Evolutionary conservation across 495 filamentous ascomycete genomes (phyloP).

Genomic region (Elaphomyces granulatus): DNA sequence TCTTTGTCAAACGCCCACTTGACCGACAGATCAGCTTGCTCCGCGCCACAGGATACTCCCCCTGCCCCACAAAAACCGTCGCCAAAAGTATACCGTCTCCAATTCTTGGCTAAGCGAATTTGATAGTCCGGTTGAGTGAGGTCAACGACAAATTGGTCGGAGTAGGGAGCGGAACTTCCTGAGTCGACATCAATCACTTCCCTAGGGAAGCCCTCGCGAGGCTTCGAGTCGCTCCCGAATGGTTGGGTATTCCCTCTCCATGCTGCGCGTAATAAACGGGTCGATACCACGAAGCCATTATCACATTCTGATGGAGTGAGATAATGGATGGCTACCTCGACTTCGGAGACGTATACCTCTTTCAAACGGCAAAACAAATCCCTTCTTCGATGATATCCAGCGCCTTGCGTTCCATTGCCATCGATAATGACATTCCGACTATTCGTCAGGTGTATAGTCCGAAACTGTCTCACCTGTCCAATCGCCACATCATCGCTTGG

Average conservation of each 20-base stretch:
- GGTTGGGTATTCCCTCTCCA: constrained; percentile 21
- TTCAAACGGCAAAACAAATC: constrained; percentile 22
- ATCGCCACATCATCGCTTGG: constrained; percentile 9
- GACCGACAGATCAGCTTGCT: constrained; percentile 42
- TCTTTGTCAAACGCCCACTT: constrained; percentile 51
- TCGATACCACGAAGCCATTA: constrained; percentile 1
- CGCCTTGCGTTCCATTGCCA: background rate
- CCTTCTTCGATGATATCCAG: constrained; percentile 1
- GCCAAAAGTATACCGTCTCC: constrained; percentile 44
- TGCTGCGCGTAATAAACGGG: constrained; percentile 10
- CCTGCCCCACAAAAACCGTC: constrained; percentile 70
- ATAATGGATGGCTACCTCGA: constrained; percentile 17
- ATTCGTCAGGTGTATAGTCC: constrained; percentile 22
- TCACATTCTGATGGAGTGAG: constrained; percentile 17
- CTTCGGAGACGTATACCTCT: constrained; percentile 1
- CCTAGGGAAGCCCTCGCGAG: background rate
- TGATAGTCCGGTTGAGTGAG: constrained; percentile 4
- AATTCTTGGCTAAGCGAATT: background rate
- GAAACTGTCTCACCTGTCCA: constrained; percentile 10
- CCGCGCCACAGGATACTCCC: constrained; percentile 56
- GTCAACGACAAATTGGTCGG: constrained; percentile 6
- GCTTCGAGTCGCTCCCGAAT: constrained; percentile 14
- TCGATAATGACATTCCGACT: constrained; percentile 4
- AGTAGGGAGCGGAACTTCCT: background rate
- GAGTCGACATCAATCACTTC: background rate